These are phyloP conservation scores for Phaeodactylum tricornutum DNA, from an alignment of 108 stramenopile genomes.

Conservation along the genomic window DNA sequence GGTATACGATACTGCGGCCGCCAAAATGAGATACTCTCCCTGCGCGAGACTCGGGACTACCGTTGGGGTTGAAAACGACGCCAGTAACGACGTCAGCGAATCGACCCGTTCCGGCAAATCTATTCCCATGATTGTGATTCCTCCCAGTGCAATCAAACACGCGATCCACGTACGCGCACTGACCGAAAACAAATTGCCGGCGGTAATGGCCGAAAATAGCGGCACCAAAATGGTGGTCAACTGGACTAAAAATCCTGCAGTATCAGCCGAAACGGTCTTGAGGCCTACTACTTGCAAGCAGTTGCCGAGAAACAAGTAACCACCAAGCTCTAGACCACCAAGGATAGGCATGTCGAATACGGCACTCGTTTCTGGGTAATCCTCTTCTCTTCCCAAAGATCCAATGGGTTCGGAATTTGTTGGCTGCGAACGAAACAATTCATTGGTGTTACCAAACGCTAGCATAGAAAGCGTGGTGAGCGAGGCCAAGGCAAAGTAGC, in stretches of 20 bases:
- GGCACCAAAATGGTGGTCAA: slow-evolving; percentile 80
- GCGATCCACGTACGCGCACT: slow-evolving; percentile 50
- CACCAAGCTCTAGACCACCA: slow-evolving; percentile 69
- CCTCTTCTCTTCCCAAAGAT: neutral
- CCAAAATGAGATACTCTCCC: slow-evolving; percentile 61
- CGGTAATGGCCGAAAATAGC: slow-evolving; percentile 26
- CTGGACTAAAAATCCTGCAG: slow-evolving; percentile 21
- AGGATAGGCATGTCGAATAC: too few species aligned
- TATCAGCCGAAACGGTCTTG: slow-evolving; percentile 65
- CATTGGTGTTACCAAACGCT: slow-evolving; percentile 1
- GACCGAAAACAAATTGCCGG: slow-evolving; percentile 15
- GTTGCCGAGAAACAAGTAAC: slow-evolving; percentile 75
- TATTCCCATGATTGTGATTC: slow-evolving; percentile 64
- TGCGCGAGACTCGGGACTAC: slow-evolving; percentile 20
- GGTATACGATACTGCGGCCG: slow-evolving; percentile 58
- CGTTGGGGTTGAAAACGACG: too few species aligned
- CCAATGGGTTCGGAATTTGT: neutral
- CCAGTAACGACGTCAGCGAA: slow-evolving; percentile 5
- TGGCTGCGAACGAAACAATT: neutral
- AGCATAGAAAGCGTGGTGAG: slow-evolving; percentile 12
- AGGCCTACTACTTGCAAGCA: slow-evolving; percentile 73
- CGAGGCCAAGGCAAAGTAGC: slow-evolving; percentile 64
- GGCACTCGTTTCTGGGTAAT: neutral
- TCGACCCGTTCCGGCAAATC: slow-evolving; percentile 21
- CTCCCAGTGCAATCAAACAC: slow-evolving; percentile 62